Base-by-base conservation (phyloP, 768 basidiomycete species). In the Tubosaeta sp. region DNA sequence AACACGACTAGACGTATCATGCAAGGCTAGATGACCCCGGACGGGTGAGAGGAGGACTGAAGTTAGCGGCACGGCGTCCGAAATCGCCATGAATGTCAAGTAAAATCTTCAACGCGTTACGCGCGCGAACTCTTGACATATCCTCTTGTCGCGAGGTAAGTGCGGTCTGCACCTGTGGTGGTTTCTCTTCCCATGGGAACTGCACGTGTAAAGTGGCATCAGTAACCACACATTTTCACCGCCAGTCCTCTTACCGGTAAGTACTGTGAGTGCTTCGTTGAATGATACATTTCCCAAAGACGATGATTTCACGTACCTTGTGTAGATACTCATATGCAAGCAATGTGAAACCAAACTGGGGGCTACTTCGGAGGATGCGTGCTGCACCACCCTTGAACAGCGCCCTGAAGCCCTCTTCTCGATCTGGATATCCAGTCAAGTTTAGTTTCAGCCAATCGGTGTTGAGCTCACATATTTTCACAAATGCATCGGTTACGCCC, bases 341-440 rank as follows among this genome's bases (percentile, higher is more conserved):
- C 16, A 95, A 75, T 13, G 92, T 95, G 65, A 95, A 97, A 46
- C 92, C 95, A 67, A 99, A 98, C 68, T 98, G 89, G 55, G 88
- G 86, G 65, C 92, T 93, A 71, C 86, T 90, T 56, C 94, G 83
- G 54, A 94, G 74, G 42, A 95, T 76, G 46, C 94, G 88, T 43
- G 94, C 93, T 12, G 85, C 82, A 22, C 93, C 92, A 46, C 94
- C 93, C 64, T 95, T 95, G 81, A 89, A 97, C 50, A 97, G 72
- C 17, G 94, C 95, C 22, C 75, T 76, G 72, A 89, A 89, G 13
- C 93, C 93, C 66, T 95, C 93, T 73, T 95, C 93, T 13, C 78
- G 81, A 63, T 89, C 91, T 93, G 55, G 34, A 10, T 14, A 42
- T 42, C 45, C 14, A 41, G 16, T 48, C 17, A 50, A n/a, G 60